A percentile compares a stretch with the other conserved stretches of the same genome.
Conservation (phyloP, 441 rosid genomes). For the Jatropha multifida region DNA sequence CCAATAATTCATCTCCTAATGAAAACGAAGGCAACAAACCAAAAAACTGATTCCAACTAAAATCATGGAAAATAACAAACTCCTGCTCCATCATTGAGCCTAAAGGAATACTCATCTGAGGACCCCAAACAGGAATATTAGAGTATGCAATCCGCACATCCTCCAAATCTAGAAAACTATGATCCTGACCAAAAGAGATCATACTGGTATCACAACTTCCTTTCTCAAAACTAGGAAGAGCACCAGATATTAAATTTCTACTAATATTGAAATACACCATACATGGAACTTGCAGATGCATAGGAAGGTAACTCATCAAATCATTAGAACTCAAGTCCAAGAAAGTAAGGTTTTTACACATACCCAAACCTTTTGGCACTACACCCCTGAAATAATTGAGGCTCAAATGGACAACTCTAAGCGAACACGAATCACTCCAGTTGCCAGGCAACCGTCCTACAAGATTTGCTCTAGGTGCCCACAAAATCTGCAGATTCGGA, state of each 20-base stretch:
- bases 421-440: conserved; percentile 50
- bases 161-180: conserved; percentile 29
- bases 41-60: conserved; percentile 53
- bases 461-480: conserved; percentile 76
- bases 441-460: conserved; percentile 47
- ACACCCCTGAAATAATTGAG: conserved; percentile 45
- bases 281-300: conserved; percentile 52
- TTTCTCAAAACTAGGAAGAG: conserved; percentile 38
- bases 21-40: conserved; percentile 52
- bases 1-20: conserved; percentile 39
- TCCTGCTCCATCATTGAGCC: conserved; percentile 6
- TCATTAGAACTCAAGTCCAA: conserved; percentile 65
- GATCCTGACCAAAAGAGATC: conserved; percentile 25
- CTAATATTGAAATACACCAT: conserved; percentile 61
- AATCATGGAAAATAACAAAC: conserved; percentile 47
- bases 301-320: conserved; percentile 49
- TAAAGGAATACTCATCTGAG: conserved; percentile 26
- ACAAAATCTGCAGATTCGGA: conserved; percentile 49
- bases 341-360: conserved; percentile 55
- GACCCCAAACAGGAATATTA: conserved; percentile 39
- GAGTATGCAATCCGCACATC: conserved; percentile 36
- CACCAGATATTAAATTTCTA: conserved; percentile 48
- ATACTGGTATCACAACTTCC: conserved; percentile 31
- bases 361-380: conserved; percentile 40
- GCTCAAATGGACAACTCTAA: conserved; percentile 54